Conservation (phyloP, 148 eudicot genomes). For the Polygonum maritimum region DNA sequence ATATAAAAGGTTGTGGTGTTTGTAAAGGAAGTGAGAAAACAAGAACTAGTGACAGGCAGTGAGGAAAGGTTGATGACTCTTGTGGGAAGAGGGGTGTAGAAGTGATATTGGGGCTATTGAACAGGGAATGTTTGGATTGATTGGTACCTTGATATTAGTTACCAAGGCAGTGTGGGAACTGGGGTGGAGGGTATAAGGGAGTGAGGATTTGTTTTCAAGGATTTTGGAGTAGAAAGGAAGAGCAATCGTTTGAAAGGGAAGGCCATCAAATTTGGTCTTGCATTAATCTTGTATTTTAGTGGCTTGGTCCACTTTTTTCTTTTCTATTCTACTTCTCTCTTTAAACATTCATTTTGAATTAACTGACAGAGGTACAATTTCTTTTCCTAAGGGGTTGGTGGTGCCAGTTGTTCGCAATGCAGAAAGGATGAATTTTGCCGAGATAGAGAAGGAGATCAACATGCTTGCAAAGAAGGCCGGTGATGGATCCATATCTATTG, state of each 20-base stretch:
- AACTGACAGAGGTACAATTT: neutral
- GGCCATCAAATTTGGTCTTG: neutral
- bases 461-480: conserved; percentile 75
- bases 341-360: neutral
- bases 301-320: neutral
- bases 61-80: neutral
- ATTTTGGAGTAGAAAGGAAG: neutral
- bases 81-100: neutral
- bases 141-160: neutral
- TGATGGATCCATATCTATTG: conserved; percentile 79
- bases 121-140: neutral
- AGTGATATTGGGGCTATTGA: neutral
- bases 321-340: neutral
- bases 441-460: conserved; percentile 83
- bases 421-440: conserved; percentile 83
- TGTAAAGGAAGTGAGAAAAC: neutral
- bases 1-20: neutral
- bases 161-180: neutral
- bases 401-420: conserved; percentile 89
- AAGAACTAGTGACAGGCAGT: neutral
- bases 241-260: neutral
- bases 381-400: conserved; percentile 62
- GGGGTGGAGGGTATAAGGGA: neutral
- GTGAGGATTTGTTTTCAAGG: neutral
- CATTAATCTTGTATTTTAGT: neutral